These are phyloP conservation scores for Setaria italica DNA, from an alignment of 202 grass and related monocot genomes.

Conservation along the genomic window DNA sequence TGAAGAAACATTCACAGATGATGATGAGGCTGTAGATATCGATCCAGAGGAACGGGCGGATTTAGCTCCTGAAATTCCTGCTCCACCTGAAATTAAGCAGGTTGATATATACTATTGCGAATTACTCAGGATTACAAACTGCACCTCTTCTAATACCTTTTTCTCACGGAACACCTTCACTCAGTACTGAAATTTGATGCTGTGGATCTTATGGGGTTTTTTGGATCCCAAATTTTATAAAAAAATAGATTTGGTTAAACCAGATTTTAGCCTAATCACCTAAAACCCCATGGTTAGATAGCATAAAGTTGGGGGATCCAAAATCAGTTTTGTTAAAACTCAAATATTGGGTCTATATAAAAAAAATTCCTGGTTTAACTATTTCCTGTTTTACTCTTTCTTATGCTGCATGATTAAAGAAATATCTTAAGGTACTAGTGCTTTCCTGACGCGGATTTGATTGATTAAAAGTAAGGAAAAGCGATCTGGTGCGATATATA, in stretches of 20 bases:
- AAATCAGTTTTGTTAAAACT: neutral
- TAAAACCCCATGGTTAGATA: neutral
- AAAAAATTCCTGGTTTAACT: neutral
- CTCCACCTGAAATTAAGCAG: slow-evolving; percentile 99
- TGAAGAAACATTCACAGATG: slow-evolving; percentile 97
- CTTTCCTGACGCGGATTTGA: neutral
- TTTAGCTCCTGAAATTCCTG: slow-evolving; percentile 98
- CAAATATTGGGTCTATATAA: neutral
- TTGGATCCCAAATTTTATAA: neutral
- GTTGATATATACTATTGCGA: slow-evolving; percentile 40
- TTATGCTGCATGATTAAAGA: neutral
- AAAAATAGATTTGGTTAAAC: neutral
- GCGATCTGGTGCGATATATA: neutral
- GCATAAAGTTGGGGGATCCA: neutral
- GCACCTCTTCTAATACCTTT: slow-evolving; percentile 22
- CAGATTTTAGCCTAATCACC: neutral
- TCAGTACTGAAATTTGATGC: slow-evolving; percentile 20
- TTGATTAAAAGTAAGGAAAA: neutral
- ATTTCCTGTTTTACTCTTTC: neutral
- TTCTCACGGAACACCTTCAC: slow-evolving; percentile 8
- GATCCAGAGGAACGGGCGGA: slow-evolving; percentile 92
- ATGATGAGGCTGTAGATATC: slow-evolving; percentile 94
- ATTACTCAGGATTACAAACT: slow-evolving; percentile 27
- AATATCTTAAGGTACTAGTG: neutral
- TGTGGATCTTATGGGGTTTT: neutral